A percentile compares a stretch with the other conserved stretches of the same genome.
These are phyloP conservation scores for Euphorbia lathyris DNA, from an alignment of 345 rosid species.

Conservation along the genomic window DNA sequence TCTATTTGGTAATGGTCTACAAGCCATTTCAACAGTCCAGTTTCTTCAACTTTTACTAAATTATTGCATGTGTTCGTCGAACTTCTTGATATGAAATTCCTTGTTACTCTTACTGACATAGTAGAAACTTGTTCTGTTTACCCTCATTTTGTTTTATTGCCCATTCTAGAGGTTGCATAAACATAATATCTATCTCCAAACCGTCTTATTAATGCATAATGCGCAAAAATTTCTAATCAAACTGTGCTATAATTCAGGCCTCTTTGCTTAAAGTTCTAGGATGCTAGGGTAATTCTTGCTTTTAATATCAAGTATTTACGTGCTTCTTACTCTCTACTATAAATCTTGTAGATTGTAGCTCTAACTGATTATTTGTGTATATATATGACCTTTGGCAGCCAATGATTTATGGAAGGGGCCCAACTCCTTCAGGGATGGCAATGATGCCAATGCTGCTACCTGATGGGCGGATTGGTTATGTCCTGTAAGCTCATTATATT, in stretches of 20 bases:
- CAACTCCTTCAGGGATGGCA: constrained; percentile 75
- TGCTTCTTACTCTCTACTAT: background rate
- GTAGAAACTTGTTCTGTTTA: background rate
- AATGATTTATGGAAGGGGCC: constrained; percentile 72
- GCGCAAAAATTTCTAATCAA: background rate
- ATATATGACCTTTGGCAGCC: constrained; percentile 55
- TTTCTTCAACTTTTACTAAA: background rate
- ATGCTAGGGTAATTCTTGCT: constrained; percentile 1
- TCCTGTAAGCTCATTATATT: constrained; percentile 59
- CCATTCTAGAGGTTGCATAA: background rate
- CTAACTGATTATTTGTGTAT: constrained; percentile 18
- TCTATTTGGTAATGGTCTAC: background rate
- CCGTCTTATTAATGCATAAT: background rate
- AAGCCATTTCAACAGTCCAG: background rate
- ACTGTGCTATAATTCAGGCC: background rate
- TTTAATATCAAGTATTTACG: background rate
- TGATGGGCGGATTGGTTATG: constrained; percentile 89
- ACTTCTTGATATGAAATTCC: background rate
- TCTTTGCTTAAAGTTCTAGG: background rate
- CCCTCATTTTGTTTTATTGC: too few relatives aligned
- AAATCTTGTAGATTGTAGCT: background rate
- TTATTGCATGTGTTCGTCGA: background rate
- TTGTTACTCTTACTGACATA: background rate
- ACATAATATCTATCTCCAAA: background rate
- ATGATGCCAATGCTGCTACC: constrained; percentile 99